Base-by-base conservation (phyloP, 768 basidiomycete species). In the Infundibulicybe gibba region DNA sequence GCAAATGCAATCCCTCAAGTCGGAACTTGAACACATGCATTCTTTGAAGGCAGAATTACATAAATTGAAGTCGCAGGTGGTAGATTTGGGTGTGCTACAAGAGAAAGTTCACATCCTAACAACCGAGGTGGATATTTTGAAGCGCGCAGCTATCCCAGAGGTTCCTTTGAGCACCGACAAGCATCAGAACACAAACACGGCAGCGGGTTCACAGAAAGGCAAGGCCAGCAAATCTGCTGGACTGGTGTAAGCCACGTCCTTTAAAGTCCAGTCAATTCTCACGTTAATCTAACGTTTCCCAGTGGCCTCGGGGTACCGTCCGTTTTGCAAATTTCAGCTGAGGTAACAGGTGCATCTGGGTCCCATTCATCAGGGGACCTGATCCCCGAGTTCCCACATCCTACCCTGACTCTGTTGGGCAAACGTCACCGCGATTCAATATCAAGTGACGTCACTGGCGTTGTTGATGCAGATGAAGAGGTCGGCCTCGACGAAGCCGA, bases 401-500 rank as follows among this genome's bases (percentile, higher is more conserved):
- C 25, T 48, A 63, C 75, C 3, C 68, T 72, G 37, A 74, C 65
- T 16, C 67, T 71, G 25, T 70, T 88, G 14, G 86, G 87, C n/a
- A 89, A 88, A 59, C 79, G 83, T 31, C 75, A 71, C 43, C 72
- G 85, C 50, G 79, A 80, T 51, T 68, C 77, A 2, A 63, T 69
- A 8, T 65, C 70, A 10, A 77, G 71, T 52, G 67, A 69, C 43
- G 64, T 43, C 25, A 25, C 25, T 8, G 25, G 25, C 25, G 60
- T 69, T 9, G 61, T 67, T 5, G 80, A 78, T 45, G 63, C 65
- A 20, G 71, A 61, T n/a, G 61, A 71, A 46, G 71, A 72, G 41
- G 72, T 60, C 10, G 62, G 58, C 5, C 51, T 59, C 11, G 53
- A 61, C 17, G 71, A 74, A 49, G 60, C 54, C 15, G 75, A 72